phyloP scores from a whole-genome alignment of 176 grass and related monocot species.

The Carex kokanica region DNA sequence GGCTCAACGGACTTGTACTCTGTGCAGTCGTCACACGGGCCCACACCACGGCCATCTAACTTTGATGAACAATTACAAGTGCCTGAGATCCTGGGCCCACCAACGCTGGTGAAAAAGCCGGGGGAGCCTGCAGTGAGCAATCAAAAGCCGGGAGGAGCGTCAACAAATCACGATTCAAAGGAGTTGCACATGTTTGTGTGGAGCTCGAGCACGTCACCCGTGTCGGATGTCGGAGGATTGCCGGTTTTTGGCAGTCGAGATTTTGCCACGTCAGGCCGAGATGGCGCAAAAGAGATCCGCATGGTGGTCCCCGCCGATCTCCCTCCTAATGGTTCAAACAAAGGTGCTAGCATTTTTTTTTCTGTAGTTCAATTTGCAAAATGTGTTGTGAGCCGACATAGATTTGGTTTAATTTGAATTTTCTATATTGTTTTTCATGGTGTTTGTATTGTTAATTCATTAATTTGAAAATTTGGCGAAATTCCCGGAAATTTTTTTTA shows the following conservation, averaged over 20 bases:
- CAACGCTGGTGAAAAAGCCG: neutral
- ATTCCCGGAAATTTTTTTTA: too few relatives aligned
- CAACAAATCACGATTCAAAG: conserved; percentile 62
- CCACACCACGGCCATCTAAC: conserved; percentile 75
- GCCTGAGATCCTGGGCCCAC: conserved; percentile 6
- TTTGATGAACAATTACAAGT: conserved; percentile 50
- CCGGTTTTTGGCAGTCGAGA: conserved; percentile 39
- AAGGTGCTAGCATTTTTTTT: conserved; percentile 42
- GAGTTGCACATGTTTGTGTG: conserved; percentile 99
- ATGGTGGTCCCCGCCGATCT: conserved; percentile 72
- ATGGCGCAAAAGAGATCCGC: conserved; percentile 82
- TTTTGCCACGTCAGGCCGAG: conserved; percentile 21
- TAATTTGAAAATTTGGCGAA: neutral
- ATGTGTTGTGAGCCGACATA: neutral
- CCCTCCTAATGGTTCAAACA: conserved; percentile 47
- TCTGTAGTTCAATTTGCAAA: neutral
- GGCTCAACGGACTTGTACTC: conserved; percentile 59
- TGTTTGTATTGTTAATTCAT: neutral
- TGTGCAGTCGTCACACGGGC: conserved; percentile 61
- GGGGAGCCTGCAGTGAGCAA: neutral
- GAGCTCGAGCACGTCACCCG: conserved; percentile 81
- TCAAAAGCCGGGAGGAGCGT: neutral
- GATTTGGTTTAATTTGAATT: neutral
- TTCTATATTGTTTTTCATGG: neutral
- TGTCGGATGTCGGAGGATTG: conserved; percentile 72